Evolutionary conservation across 352 stramenopile species (phyloP).

Genomic region (Elongisporangium prolatum): DNA sequence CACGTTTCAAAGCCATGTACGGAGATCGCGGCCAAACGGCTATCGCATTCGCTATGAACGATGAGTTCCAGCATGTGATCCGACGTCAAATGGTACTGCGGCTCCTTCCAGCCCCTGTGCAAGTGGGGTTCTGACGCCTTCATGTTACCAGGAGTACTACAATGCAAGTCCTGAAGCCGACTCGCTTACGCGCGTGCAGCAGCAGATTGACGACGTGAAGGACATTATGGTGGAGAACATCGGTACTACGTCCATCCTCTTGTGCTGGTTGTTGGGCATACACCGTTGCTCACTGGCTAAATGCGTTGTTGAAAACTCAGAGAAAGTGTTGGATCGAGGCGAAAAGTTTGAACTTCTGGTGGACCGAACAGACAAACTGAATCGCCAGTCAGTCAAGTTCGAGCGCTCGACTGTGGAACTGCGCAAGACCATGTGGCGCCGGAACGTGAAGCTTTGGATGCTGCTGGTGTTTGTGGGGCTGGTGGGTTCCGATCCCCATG

Average conservation of each 20-base stretch:
- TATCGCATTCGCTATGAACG: conserved; percentile 98
- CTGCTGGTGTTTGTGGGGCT: conserved; percentile 70
- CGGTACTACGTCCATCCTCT: conserved; percentile 19
- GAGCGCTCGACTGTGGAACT: conserved; percentile 89
- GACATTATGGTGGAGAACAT: conserved; percentile 99
- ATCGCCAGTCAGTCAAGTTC: conserved; percentile 97
- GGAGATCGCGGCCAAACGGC: conserved; percentile 78
- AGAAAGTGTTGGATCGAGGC: conserved; percentile 97
- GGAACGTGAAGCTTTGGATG: conserved; percentile 86
- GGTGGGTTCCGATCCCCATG: conserved; percentile 16
- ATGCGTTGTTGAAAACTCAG: conserved; percentile 18
- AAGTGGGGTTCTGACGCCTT: background rate
- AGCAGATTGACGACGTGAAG: conserved; percentile 98
- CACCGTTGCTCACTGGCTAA: background rate
- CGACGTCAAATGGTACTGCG: conserved; percentile 87
- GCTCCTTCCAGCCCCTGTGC: background rate
- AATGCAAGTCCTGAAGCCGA: conserved; percentile 89
- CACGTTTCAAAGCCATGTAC: conserved; percentile 82
- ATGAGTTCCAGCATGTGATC: conserved; percentile 95
- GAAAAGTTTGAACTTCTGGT: conserved; percentile 98
- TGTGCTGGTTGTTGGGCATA: background rate
- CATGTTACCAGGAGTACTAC: conserved; percentile 63
- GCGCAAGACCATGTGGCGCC: conserved; percentile 83
- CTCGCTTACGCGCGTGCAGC: conserved; percentile 89
- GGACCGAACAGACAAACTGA: conserved; percentile 94